These are phyloP conservation scores for Aspergillus sp. DNA, from an alignment of 2,329 filamentous ascomycete species.

Conservation along the genomic window DNA sequence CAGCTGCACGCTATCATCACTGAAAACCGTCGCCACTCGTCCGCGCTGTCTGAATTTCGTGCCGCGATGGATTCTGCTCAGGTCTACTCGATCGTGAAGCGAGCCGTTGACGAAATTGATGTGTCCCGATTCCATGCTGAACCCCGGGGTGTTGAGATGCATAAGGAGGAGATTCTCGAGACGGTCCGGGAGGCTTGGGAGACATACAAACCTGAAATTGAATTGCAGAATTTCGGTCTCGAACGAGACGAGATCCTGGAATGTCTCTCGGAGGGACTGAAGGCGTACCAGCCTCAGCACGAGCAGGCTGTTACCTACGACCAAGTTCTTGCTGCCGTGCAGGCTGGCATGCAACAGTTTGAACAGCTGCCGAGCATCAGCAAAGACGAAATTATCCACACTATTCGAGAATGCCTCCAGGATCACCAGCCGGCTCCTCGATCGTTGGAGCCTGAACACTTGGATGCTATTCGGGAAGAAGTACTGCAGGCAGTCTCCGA, in stretches of 20 bases:
- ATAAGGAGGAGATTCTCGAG: constrained; percentile 78
- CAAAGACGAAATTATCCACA: constrained; percentile 77
- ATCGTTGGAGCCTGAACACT: constrained; percentile 24
- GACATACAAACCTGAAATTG: constrained; percentile 88
- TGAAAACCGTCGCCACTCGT: constrained; percentile 69
- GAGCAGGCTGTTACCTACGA: constrained; percentile 68
- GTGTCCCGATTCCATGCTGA: constrained; percentile 60
- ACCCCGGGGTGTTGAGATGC: constrained; percentile 52
- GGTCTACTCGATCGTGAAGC: constrained; percentile 79
- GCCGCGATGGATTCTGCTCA: constrained; percentile 74
- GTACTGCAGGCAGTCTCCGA: constrained; percentile 32
- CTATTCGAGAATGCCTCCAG: constrained; percentile 81
- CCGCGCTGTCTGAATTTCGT: constrained; percentile 60
- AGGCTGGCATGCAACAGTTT: constrained; percentile 81
- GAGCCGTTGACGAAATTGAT: constrained; percentile 60
- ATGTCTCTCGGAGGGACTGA: constrained; percentile 80
- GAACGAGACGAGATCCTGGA: constrained; percentile 87
- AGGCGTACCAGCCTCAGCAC: constrained; percentile 61
- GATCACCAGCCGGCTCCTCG: constrained; percentile 56
- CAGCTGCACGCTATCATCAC: constrained; percentile 78
- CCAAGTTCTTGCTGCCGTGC: constrained; percentile 79
- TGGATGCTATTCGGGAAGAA: constrained; percentile 29
- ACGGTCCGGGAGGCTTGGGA: constrained; percentile 91
- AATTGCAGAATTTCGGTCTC: constrained; percentile 83
- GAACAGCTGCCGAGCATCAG: constrained; percentile 68